Evolutionary conservation across 768 basidiomycete genomes (phyloP).

Genomic region (Suillus brevipes): DNA sequence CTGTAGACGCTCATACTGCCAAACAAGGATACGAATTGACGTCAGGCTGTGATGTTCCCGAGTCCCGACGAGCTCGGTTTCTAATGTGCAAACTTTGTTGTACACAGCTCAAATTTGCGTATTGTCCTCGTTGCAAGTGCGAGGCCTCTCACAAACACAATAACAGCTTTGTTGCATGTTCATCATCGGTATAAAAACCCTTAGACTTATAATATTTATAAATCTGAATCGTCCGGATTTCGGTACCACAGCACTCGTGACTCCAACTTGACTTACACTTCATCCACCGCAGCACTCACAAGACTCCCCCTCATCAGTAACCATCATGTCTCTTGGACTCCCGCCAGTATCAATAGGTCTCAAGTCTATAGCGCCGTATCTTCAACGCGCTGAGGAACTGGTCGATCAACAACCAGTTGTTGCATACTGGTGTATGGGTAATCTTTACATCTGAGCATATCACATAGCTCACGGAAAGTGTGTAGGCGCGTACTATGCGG

Average conservation of each 20-base stretch:
- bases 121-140: slow-evolving; percentile 11
- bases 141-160: slow-evolving; percentile 3
- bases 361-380: slow-evolving; percentile 71
- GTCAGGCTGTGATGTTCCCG: slow-evolving; percentile 4
- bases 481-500: slow-evolving; percentile 87
- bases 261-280: background rate
- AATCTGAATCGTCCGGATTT: background rate
- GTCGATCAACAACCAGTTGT: slow-evolving; percentile 80
- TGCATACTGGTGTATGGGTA: slow-evolving; percentile 89
- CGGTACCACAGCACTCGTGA: background rate
- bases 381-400: slow-evolving; percentile 91
- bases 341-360: slow-evolving; percentile 62
- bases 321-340: slow-evolving; percentile 46
- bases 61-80: background rate
- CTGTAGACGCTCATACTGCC: slow-evolving; percentile 2
- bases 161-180: background rate
- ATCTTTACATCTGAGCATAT: slow-evolving; percentile 7
- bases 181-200: slow-evolving; percentile 9
- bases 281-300: background rate
- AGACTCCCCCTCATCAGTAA: background rate
- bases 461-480: background rate
- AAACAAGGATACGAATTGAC: slow-evolving; percentile 4
- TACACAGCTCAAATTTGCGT: slow-evolving; percentile 2
- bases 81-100: background rate
- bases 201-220: background rate